These are phyloP conservation scores for Falciphora oryzae DNA, from an alignment of 2,329 filamentous ascomycete genomes.

Conservation along the genomic window DNA sequence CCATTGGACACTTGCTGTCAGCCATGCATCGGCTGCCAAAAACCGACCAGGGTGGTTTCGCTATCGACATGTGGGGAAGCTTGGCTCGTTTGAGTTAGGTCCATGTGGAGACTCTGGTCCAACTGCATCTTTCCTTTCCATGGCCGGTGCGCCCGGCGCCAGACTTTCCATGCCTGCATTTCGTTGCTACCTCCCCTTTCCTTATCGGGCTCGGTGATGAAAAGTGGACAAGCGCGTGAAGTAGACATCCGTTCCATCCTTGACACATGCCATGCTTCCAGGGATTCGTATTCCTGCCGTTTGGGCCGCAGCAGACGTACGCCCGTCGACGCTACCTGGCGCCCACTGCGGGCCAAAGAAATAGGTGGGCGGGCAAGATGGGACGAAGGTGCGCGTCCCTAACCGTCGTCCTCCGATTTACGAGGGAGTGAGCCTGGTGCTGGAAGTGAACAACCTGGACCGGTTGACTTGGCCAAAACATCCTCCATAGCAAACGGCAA, in stretches of 20 bases:
- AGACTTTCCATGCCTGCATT: too few species aligned
- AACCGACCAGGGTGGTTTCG: not conserved
- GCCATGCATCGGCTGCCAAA: too few species aligned
- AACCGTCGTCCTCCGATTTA: too few species aligned
- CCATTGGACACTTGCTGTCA: too few species aligned
- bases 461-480: too few species aligned
- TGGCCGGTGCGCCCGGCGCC: too few species aligned
- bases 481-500: too few species aligned
- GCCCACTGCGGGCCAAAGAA: not conserved
- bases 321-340: not conserved
- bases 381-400: not conserved
- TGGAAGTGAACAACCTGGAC: too few species aligned
- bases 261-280: not conserved
- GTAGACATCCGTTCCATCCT: not conserved
- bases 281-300: not conserved
- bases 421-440: too few species aligned
- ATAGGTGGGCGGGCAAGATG: not conserved
- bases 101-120: not conserved
- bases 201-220: not conserved
- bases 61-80: not conserved
- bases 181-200: not conserved
- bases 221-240: constrained; percentile 1
- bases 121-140: too few species aligned
- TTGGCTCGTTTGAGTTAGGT: not conserved
- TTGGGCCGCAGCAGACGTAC: not conserved